Percentiles rank a stretch among this genome's conserved stretches.
Evolutionary conservation across 768 basidiomycete species (phyloP).

Genomic region (Cystobasidium ongulense): DNA sequence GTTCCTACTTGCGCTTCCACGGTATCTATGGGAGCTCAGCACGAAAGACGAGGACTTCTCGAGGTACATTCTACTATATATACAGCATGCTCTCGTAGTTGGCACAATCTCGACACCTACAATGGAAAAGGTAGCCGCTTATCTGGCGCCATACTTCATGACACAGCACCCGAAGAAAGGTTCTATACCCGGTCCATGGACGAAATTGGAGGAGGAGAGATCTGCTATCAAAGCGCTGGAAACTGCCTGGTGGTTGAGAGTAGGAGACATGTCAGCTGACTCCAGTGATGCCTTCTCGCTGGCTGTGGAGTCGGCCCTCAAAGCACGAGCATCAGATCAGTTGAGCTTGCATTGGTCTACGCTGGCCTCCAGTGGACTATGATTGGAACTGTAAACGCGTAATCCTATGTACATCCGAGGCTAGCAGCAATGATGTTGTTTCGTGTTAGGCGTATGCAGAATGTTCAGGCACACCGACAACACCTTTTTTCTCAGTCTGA

Average conservation of each 20-base stretch:
- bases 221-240: not conserved
- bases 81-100: not conserved
- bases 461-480: too few species aligned
- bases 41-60: not conserved
- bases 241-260: slow-evolving; percentile 9
- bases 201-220: not conserved
- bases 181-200: not conserved
- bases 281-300: not conserved
- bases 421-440: too few species aligned
- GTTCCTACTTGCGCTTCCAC: not conserved
- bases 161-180: not conserved
- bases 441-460: too few species aligned
- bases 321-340: too few species aligned
- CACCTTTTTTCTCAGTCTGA: too few species aligned
- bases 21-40: slow-evolving; percentile 20
- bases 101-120: not conserved
- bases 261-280: not conserved
- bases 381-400: too few species aligned
- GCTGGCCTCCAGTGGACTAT: too few species aligned
- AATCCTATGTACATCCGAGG: too few species aligned
- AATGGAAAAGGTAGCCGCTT: not conserved
- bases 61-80: not conserved
- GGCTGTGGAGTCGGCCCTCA: not conserved
- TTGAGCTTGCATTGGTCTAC: too few species aligned
- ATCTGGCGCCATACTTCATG: slow-evolving; percentile 8